These are phyloP conservation scores for Talaromyces sp. DNA, from an alignment of 2,329 filamentous ascomycete species.

Conservation along the genomic window DNA sequence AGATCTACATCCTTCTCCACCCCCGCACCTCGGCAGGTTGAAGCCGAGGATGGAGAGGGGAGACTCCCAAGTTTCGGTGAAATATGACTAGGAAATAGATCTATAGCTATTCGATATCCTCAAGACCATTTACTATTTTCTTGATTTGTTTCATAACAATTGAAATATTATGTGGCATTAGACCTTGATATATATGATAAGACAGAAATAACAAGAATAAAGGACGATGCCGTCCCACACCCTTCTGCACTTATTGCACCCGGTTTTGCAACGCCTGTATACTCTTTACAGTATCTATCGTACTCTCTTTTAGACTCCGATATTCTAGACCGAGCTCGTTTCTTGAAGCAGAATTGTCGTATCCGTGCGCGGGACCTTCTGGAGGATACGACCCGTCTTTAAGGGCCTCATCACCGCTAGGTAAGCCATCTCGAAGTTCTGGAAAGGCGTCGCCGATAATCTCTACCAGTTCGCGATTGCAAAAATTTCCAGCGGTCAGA, in stretches of 20 bases:
- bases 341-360: constrained; percentile 38
- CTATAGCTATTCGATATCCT: not conserved
- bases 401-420: constrained; percentile 25
- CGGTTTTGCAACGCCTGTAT: not conserved
- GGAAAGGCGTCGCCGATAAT: constrained; percentile 24
- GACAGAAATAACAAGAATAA: not conserved
- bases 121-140: not conserved
- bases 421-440: constrained; percentile 28
- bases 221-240: not conserved
- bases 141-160: not conserved
- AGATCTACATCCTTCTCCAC: not conserved
- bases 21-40: not conserved
- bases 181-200: not conserved
- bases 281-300: constrained; percentile 16
- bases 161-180: not conserved
- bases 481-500: constrained; percentile 17
- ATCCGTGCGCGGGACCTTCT: constrained; percentile 21
- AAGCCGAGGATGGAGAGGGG: not conserved
- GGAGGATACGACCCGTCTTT: constrained; percentile 1
- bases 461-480: constrained; percentile 20
- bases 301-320: constrained; percentile 16
- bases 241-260: not conserved
- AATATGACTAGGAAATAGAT: not conserved
- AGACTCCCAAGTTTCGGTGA: not conserved
- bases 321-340: constrained; percentile 38